Base-by-base conservation (phyloP, 2,329 filamentous ascomycete species). In the Xylariomycetidae sp. region DNA sequence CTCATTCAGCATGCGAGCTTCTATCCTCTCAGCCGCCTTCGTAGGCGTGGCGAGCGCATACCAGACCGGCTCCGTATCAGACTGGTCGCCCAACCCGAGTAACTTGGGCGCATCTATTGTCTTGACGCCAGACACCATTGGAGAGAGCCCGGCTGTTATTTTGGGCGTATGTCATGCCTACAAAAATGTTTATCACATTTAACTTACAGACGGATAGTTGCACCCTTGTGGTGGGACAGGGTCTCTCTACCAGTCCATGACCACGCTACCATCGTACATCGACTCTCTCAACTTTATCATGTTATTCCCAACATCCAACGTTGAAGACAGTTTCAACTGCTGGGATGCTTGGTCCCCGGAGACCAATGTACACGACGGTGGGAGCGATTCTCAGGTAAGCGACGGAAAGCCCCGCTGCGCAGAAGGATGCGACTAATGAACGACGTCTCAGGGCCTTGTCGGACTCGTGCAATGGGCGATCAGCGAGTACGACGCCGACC, bases 391-490 rank as follows among this genome's bases (percentile, higher is more conserved):
- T 31, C n/a, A n/a, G n/a, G n/a, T n/a, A n/a, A n/a, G n/a, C n/a
- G n/a, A n/a, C n/a, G n/a, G n/a, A n/a, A n/a, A n/a, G n/a, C n/a
- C n/a, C n/a, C n/a, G n/a, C n/a, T n/a, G n/a, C n/a, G n/a, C n/a
- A n/a, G n/a, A n/a, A n/a, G n/a, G n/a, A n/a, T n/a, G n/a, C n/a
- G n/a, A n/a, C n/a, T n/a, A n/a, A n/a, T n/a, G n/a, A n/a, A n/a
- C n/a, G n/a, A n/a, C n/a, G n/a, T n/a, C n/a, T n/a, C 66, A 69
- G 27, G 62, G 64, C 0, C 74, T 80, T 36, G 70, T 68, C 19
- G 76, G 71, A 48, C 78, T 79, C 73, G 72, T 78, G 29, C 62
- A 55, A 22, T 77, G 73, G 43, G 62, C 70, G 4, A 53, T 77
- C 14, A 41, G 49, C 8, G 63, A 64, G 48, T 76, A 77, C 54